Percentiles rank a stretch among this genome's conserved stretches.
phyloP scores from a whole-genome alignment of 495 filamentous ascomycete species.

The Annulohypoxylon bovei region DNA sequence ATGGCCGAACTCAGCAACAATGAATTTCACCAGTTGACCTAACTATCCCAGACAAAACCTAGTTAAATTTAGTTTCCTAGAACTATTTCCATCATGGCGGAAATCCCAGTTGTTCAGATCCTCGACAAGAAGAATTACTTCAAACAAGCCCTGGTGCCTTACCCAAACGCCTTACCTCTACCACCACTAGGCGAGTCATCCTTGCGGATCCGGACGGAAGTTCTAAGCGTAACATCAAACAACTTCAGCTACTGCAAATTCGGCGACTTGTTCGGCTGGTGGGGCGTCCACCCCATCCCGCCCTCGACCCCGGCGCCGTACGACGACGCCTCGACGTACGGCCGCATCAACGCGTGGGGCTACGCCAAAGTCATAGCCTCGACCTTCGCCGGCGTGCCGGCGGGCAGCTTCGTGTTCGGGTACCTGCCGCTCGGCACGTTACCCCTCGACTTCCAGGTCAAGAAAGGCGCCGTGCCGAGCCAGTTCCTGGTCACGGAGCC shows the following conservation, averaged over 20 bases:
- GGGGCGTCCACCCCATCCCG: constrained; percentile 51
- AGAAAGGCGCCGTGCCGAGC: constrained; percentile 53
- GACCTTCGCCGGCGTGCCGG: constrained; percentile 47
- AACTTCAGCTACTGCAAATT: constrained; percentile 64
- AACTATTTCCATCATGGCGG: constrained; percentile 24
- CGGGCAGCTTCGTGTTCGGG: constrained; percentile 50
- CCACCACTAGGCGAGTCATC: constrained; percentile 44
- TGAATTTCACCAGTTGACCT: not conserved
- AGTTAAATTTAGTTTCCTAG: too few relatives aligned
- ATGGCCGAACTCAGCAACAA: too few relatives aligned
- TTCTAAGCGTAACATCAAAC: constrained; percentile 63
- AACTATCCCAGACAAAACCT: too few relatives aligned
- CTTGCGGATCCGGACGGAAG: constrained; percentile 55
- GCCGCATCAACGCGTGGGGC: constrained; percentile 67
- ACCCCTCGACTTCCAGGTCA: constrained; percentile 46
- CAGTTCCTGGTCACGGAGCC: constrained; percentile 48
- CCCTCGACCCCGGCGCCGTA: constrained; percentile 59
- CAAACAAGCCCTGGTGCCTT: constrained; percentile 46
- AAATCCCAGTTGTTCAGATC: constrained; percentile 45
- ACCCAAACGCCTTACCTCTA: constrained; percentile 43
- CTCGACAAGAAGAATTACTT: constrained; percentile 52
- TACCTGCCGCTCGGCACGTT: constrained; percentile 56
- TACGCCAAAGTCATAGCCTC: constrained; percentile 62
- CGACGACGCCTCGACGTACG: constrained; percentile 59
- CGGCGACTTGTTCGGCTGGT: constrained; percentile 62